Evolutionary conservation across 2,329 filamentous ascomycete species (phyloP).

Genomic region (Chaetothyriales sp.): DNA sequence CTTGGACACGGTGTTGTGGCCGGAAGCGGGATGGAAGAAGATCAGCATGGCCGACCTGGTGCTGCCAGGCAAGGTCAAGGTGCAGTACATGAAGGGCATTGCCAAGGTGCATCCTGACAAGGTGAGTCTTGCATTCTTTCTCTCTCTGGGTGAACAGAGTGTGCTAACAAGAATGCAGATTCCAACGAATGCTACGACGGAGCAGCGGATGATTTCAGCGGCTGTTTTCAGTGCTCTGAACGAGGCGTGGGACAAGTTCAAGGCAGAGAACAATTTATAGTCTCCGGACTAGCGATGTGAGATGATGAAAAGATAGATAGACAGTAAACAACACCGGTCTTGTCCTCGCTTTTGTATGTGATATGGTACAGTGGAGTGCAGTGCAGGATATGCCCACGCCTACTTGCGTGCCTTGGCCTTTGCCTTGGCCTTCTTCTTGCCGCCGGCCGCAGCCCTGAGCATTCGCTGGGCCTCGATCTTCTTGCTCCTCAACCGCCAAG

Average conservation of each 20-base stretch:
- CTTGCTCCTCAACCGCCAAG: constrained; percentile 46
- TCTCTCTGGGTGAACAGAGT: no score
- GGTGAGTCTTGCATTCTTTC: constrained; percentile 39
- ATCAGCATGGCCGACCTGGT: constrained; percentile 87
- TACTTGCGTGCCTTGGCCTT: constrained; percentile 31
- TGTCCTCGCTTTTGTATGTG: background rate
- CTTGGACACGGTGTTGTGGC: constrained; percentile 80
- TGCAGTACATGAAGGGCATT: constrained; percentile 94
- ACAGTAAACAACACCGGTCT: background rate
- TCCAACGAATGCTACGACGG: constrained; percentile 47
- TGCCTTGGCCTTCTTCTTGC: constrained; percentile 48
- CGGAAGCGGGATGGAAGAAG: constrained; percentile 89
- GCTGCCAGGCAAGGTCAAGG: constrained; percentile 87
- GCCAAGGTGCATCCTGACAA: constrained; percentile 97
- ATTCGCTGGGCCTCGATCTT: constrained; percentile 28
- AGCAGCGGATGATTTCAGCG: constrained; percentile 52
- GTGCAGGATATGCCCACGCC: no score
- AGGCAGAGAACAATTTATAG: constrained; percentile 44
- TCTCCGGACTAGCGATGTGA: background rate
- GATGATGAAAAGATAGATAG: background rate
- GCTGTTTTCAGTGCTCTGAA: constrained; percentile 51
- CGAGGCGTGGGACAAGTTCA: constrained; percentile 56
- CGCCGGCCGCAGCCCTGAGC: constrained; percentile 49
- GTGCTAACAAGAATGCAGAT: constrained; percentile 30
- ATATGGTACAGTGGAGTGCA: background rate